Evolutionary conservation across 768 basidiomycete genomes (phyloP).

Genomic region (Lanmaoa rubissima): DNA sequence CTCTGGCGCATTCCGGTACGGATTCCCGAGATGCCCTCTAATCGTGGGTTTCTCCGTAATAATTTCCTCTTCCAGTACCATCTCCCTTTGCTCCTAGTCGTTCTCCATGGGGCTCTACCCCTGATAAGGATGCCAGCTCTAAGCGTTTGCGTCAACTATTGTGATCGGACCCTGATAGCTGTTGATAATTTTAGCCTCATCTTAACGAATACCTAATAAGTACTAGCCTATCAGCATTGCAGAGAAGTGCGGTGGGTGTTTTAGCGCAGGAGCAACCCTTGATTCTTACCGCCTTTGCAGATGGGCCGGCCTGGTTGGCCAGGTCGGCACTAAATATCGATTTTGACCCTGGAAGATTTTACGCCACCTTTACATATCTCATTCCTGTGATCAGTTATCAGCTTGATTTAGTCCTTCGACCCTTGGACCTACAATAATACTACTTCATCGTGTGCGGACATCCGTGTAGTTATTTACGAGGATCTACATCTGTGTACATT

Average conservation of each 20-base stretch:
- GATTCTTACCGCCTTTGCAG: too few species aligned
- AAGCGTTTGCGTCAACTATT: background rate
- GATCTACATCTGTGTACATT: background rate
- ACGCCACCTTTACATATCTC: slow-evolving; percentile 19
- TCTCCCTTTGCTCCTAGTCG: slow-evolving; percentile 3
- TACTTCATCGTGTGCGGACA: background rate
- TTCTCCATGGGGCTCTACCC: background rate
- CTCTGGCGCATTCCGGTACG: background rate
- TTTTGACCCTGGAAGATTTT: slow-evolving; percentile 2
- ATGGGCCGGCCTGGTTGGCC: too few species aligned
- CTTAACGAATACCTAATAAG: too few species aligned
- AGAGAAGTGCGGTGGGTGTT: too few species aligned
- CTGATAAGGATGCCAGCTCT: background rate
- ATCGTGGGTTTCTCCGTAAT: slow-evolving; percentile 9
- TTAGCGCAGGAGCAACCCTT: too few species aligned
- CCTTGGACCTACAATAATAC: slow-evolving; percentile 21
- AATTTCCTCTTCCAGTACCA: slow-evolving; percentile 2
- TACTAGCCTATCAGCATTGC: too few species aligned
- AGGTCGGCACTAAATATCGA: too few species aligned
- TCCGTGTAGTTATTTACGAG: slow-evolving; percentile 5
- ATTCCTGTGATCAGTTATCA: slow-evolving; percentile 6
- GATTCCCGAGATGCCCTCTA: too few species aligned
- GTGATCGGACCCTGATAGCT: background rate
- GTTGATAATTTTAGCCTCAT: too few species aligned
- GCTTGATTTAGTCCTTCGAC: background rate